Percentiles rank a stretch among this genome's conserved stretches.
phyloP scores from a whole-genome alignment of 1,284 basidiomycete genomes.

The Sporisorium exsertum region DNA sequence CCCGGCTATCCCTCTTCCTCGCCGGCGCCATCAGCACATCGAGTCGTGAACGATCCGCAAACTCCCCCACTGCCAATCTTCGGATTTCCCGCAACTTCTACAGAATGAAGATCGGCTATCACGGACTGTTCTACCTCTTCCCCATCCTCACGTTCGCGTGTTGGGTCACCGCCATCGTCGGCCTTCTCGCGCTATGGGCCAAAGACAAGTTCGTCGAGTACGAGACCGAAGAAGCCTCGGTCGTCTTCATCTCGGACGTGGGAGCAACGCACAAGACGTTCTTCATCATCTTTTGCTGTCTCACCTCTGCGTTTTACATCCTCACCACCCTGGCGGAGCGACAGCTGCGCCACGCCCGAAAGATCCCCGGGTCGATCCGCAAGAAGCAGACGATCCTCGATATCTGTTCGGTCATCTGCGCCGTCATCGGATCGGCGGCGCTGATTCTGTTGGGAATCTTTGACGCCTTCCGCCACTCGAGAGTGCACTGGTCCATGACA shows the following conservation, averaged over 20 bases:
- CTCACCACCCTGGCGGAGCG: constrained; percentile 71
- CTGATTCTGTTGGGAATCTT: constrained; percentile 71
- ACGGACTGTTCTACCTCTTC: constrained; percentile 47
- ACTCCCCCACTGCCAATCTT: too few species aligned
- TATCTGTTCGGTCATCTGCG: constrained; percentile 71
- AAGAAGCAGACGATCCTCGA: constrained; percentile 69
- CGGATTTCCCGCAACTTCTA: too few species aligned
- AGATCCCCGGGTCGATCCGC: constrained; percentile 71
- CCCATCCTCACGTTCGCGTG: constrained; percentile 52
- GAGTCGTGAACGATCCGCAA: background rate
- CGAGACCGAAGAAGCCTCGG: constrained; percentile 65
- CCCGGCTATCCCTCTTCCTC: background rate
- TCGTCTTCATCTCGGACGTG: constrained; percentile 72
- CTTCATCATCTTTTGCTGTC: constrained; percentile 59
- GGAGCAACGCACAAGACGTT: constrained; percentile 69
- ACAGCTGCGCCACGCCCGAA: constrained; percentile 72
- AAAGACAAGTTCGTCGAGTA: constrained; percentile 69
- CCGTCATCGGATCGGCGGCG: constrained; percentile 70
- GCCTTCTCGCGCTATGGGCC: constrained; percentile 70
- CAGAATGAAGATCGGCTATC: constrained; percentile 47
- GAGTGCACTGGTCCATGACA: constrained; percentile 72
- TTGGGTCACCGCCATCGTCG: constrained; percentile 60
- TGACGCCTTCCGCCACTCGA: constrained; percentile 70
- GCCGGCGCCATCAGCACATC: background rate
- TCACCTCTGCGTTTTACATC: constrained; percentile 66